Percentiles rank a stretch among this genome's conserved stretches.
phyloP scores from a whole-genome alignment of 768 basidiomycete genomes.

The Lentinula sp. region DNA sequence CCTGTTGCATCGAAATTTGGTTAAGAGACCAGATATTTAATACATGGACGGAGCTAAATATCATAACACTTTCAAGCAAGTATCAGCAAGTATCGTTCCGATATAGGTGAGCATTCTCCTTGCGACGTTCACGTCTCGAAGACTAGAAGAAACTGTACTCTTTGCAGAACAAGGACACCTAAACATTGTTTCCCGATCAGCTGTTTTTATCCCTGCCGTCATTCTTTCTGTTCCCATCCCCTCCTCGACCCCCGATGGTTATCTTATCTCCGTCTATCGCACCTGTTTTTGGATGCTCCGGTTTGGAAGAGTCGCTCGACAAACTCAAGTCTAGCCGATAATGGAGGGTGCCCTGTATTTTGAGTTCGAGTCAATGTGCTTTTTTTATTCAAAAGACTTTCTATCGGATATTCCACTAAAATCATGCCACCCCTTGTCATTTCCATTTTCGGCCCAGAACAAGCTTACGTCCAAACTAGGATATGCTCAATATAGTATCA shows the following conservation, averaged over 20 bases:
- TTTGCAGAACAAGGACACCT: slow-evolving; percentile 3
- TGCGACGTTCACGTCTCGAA: not conserved
- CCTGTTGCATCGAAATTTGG: too few relatives aligned
- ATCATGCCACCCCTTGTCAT: slow-evolving; percentile 1
- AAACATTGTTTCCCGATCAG: not conserved
- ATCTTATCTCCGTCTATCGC: not conserved
- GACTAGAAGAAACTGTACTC: not conserved
- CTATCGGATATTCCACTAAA: not conserved
- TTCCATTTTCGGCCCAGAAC: slow-evolving; percentile 21
- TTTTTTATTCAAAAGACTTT: not conserved
- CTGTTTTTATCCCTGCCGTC: not conserved
- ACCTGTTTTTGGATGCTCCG: not conserved
- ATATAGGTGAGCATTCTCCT: not conserved
- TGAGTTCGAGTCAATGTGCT: not conserved
- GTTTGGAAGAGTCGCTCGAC: too few relatives aligned
- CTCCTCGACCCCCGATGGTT: not conserved
- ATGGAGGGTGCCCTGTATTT: not conserved
- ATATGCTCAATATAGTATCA: slow-evolving; percentile 5
- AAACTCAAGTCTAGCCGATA: too few relatives aligned
- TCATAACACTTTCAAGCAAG: too few relatives aligned
- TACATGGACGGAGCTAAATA: too few relatives aligned
- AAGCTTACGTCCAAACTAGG: slow-evolving; percentile 29
- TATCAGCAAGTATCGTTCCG: too few relatives aligned
- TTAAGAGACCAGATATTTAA: too few relatives aligned
- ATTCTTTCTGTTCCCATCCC: not conserved